Percentiles rank a stretch among this genome's conserved stretches.
Conservation (phyloP, 2,329 filamentous ascomycete genomes). For the Leptodontidium sp. region DNA sequence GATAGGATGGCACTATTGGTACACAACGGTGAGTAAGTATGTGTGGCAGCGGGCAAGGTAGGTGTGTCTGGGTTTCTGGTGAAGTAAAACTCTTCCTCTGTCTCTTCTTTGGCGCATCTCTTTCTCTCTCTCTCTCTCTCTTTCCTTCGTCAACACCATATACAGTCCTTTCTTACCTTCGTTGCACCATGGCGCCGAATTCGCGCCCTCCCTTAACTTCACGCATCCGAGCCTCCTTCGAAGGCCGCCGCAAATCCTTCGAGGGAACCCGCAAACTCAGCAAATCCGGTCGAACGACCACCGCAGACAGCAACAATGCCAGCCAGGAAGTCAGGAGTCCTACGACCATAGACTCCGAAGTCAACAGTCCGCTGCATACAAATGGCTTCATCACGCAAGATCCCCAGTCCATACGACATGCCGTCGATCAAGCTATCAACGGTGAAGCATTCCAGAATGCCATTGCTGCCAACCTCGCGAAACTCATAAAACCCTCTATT, state of each 20-base stretch:
- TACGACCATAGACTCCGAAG: slow-evolving; percentile 23
- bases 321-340: slow-evolving; percentile 25
- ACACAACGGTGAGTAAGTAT: neutral
- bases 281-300: slow-evolving; percentile 3
- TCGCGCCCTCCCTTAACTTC: slow-evolving; percentile 45
- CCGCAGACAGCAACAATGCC: slow-evolving; percentile 1
- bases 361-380: slow-evolving; percentile 25
- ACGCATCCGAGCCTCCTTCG: slow-evolving; percentile 44
- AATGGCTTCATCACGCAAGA: slow-evolving; percentile 39
- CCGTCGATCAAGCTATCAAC: slow-evolving; percentile 43
- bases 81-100: slow-evolving; percentile 18
- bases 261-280: slow-evolving; percentile 37
- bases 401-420: slow-evolving; percentile 40
- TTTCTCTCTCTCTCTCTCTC: neutral
- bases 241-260: slow-evolving; percentile 32
- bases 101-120: slow-evolving; percentile 11
- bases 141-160: slow-evolving; percentile 3
- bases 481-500: slow-evolving; percentile 45
- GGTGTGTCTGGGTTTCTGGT: slow-evolving; percentile 16
- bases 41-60: slow-evolving; percentile 10
- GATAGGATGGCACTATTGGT: slow-evolving; percentile 2
- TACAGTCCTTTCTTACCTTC: slow-evolving; percentile 3
- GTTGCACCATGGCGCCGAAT: slow-evolving; percentile 34
- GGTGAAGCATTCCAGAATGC: slow-evolving; percentile 44
- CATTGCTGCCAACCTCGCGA: slow-evolving; percentile 44